phyloP scores from a whole-genome alignment of 192 early-diverging fungal species.

The Coemansia sp. region DNA sequence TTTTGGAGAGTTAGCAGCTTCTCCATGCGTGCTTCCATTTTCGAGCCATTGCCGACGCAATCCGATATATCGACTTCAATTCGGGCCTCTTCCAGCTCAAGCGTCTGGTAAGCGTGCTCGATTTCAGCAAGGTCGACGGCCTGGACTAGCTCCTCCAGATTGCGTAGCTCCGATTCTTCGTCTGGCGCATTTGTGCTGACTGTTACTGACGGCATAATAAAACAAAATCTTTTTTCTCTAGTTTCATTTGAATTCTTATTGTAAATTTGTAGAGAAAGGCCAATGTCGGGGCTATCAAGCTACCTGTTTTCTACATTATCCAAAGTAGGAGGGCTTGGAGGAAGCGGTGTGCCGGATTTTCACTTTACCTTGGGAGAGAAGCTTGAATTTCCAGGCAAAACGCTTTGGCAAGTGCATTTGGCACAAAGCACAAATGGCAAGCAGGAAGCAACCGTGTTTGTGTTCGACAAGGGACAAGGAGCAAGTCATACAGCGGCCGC shows the following conservation, averaged over 20 bases:
- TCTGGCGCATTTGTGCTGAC: too few relatives aligned
- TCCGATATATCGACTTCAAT: constrained; percentile 46
- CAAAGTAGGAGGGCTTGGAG: constrained; percentile 41
- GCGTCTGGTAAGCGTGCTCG: constrained; percentile 30
- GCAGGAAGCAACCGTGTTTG: constrained; percentile 74
- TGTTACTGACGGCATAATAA: too few relatives aligned
- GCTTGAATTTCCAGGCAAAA: constrained; percentile 56
- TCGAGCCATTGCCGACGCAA: constrained; percentile 15
- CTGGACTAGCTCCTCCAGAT: constrained; percentile 18
- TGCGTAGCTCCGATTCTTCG: background rate
- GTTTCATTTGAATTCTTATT: too few relatives aligned
- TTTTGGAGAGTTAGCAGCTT: constrained; percentile 15
- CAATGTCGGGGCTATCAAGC: constrained; percentile 44
- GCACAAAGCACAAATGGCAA: constrained; percentile 54
- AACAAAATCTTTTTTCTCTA: too few relatives aligned
- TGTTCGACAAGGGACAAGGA: constrained; percentile 69
- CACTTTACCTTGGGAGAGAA: constrained; percentile 67
- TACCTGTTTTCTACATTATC: constrained; percentile 47
- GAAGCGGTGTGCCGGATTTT: constrained; percentile 63
- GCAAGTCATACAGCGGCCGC: constrained; percentile 77
- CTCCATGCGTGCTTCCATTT: constrained; percentile 17
- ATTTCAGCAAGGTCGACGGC: constrained; percentile 26
- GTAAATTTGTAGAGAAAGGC: too few relatives aligned
- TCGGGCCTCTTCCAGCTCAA: constrained; percentile 51
- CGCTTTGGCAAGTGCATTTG: constrained; percentile 65